Base-by-base conservation (phyloP, 2,329 filamentous ascomycete genomes). In the Lizonia empirigonia region DNA sequence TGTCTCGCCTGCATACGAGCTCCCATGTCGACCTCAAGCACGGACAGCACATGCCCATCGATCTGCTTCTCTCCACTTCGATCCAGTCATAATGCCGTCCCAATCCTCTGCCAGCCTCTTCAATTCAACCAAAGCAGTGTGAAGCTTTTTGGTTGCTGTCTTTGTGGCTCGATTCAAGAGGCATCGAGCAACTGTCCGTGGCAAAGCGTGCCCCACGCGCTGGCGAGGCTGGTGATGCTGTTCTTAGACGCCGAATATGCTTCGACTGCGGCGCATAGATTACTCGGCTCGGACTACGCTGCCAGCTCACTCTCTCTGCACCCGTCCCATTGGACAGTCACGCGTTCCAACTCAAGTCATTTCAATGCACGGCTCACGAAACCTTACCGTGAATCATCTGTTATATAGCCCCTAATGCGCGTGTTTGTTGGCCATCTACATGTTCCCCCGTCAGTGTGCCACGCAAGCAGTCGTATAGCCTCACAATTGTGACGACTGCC, bases 341-440 rank as follows among this genome's bases (percentile, higher is more conserved):
- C 47, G 59, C 58, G 54, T 64, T 59, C 51, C 60, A 58, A 54
- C 59, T 60, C 64, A 63, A 63, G 64, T 69, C 61, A 59, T 66
- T 53, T 51, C 53, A 39, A 58, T 68, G 65, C 67, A 66, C 55
- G 56, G 57, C 62, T 64, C 56, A 59, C 55, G 42, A 60, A 56
- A 50, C 59, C 59, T 61, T 58, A 50, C 59, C 50, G 56, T 58
- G 53, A 59, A 63, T 59, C 59, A 55, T 56, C 52, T 62, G 48
- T 63, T 71, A 70, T 72, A 70, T 72, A 71, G 64, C 54, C 63
- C 58, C 50, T 64, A 59, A 62, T 62, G 59, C 67, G 68, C 69
- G 62, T 70, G 64, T 63, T 59, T 59, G 58, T 59, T 59, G 55
- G 59, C 42, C 53, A 55, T 64, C 49, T 62, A 61, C 59, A 64